A percentile compares a stretch with the other conserved stretches of the same genome.
These are phyloP conservation scores for Taiozyma sp. DNA, from an alignment of 1,139 yeast genomes.

Conservation along the genomic window DNA sequence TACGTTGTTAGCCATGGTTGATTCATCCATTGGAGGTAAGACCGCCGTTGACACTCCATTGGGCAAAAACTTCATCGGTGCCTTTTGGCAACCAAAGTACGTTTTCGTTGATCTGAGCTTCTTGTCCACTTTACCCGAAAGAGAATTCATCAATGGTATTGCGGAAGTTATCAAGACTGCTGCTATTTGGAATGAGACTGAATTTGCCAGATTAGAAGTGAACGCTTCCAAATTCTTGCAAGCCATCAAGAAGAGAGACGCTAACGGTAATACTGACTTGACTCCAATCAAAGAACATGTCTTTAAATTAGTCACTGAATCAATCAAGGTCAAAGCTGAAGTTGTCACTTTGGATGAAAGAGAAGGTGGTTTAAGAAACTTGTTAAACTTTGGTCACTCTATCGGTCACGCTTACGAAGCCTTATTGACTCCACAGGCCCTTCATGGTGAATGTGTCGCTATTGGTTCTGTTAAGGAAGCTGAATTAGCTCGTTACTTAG, in stretches of 20 bases:
- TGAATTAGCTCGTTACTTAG: conserved; percentile 85
- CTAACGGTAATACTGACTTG: conserved; percentile 36
- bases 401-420: conserved; percentile 99
- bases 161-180: conserved; percentile 98
- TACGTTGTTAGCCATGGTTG: conserved; percentile 93
- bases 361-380: conserved; percentile 89
- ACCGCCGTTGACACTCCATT: conserved; percentile 98
- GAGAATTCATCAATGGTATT: conserved; percentile 98
- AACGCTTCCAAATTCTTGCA: conserved; percentile 63
- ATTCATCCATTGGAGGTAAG: conserved; percentile 97
- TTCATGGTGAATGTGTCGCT: conserved; percentile 97
- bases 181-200: conserved; percentile 93
- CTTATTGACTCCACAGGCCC: conserved; percentile 87
- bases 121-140: conserved; percentile 80
- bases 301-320: conserved; percentile 75
- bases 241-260: conserved; percentile 46
- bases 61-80: conserved; percentile 95
- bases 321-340: conserved; percentile 86
- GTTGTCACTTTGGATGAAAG: conserved; percentile 95
- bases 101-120: conserved; percentile 88
- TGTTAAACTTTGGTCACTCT: conserved; percentile 93
- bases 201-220: conserved; percentile 78
- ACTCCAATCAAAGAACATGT: conserved; percentile 67
- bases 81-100: conserved; percentile 94
- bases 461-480: conserved; percentile 95